phyloP scores from a whole-genome alignment of 2,329 filamentous ascomycete genomes.

The Microdochium paspali region DNA sequence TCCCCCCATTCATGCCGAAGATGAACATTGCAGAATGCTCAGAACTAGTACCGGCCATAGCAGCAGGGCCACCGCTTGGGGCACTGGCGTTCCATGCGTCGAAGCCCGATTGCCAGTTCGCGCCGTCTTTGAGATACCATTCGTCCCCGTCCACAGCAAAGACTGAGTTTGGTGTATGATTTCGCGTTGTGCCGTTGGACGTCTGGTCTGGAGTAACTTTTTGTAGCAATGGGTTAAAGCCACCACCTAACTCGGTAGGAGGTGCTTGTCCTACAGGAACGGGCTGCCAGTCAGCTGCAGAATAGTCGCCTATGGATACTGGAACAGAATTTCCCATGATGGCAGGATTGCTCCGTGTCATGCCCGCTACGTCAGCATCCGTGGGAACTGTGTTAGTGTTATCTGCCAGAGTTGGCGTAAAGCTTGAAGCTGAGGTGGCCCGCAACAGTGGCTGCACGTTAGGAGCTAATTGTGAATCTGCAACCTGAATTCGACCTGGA shows the following conservation, averaged over 20 bases:
- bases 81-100: slow-evolving; percentile 37
- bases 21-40: slow-evolving; percentile 20
- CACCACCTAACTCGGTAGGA: slow-evolving; percentile 8
- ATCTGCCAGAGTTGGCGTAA: slow-evolving; percentile 13
- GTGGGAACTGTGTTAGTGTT: slow-evolving; percentile 13
- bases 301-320: slow-evolving; percentile 7
- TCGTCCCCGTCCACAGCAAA: slow-evolving; percentile 41
- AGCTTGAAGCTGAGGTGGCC: slow-evolving; percentile 15
- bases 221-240: slow-evolving; percentile 12
- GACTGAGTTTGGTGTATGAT: slow-evolving; percentile 17
- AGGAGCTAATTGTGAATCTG: slow-evolving; percentile 10
- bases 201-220: slow-evolving; percentile 8
- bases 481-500: slow-evolving; percentile 21
- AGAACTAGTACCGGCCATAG: background rate
- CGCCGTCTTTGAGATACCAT: slow-evolving; percentile 48
- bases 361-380: slow-evolving; percentile 7
- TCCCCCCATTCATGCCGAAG: slow-evolving; percentile 7
- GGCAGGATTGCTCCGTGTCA: slow-evolving; percentile 9
- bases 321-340: slow-evolving; percentile 12
- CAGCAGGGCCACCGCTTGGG: background rate
- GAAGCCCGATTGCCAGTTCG: slow-evolving; percentile 49
- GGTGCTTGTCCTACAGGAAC: background rate
- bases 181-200: slow-evolving; percentile 12
- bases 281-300: background rate
- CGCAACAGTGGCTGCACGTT: slow-evolving; percentile 13